Percentiles rank a stretch among this genome's conserved stretches.
Conservation (phyloP, 2,329 filamentous ascomycete species). For the Fusarium nematophilum region DNA sequence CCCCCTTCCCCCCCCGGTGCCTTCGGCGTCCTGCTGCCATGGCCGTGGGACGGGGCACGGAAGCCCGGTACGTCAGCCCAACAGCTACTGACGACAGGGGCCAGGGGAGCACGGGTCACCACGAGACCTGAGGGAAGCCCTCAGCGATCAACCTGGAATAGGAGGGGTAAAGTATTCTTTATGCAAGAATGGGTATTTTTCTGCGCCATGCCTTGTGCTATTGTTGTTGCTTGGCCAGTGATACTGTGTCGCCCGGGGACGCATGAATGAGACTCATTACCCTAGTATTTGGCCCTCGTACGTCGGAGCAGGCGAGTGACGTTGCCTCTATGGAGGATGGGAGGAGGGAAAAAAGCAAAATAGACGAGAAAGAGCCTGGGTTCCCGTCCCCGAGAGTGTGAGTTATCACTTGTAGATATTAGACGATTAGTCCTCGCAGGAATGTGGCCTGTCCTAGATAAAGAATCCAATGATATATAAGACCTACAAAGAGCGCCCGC, state of each 20-base stretch:
- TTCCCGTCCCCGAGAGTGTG: background rate
- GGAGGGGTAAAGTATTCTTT: background rate
- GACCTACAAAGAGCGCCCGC: too few species aligned
- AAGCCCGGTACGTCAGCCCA: slow-evolving; percentile 18
- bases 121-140: slow-evolving; percentile 3
- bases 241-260: slow-evolving; percentile 12
- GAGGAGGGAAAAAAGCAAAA: slow-evolving; percentile 2
- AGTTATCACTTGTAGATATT: slow-evolving; percentile 2
- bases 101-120: slow-evolving; percentile 10
- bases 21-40: slow-evolving; percentile 25
- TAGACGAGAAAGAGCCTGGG: background rate
- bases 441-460: too few species aligned
- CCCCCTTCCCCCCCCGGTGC: too few species aligned
- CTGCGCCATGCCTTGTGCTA: background rate
- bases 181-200: slow-evolving; percentile 15
- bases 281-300: slow-evolving; percentile 1
- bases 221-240: background rate
- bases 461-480: too few species aligned
- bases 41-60: slow-evolving; percentile 19
- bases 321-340: slow-evolving; percentile 6
- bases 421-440: background rate
- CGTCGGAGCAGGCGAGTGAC: slow-evolving; percentile 9
- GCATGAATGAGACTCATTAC: slow-evolving; percentile 3
- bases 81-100: slow-evolving; percentile 7
- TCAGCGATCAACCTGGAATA: background rate